Evolutionary conservation across 1,139 yeast species (phyloP), one percentile per base, ranked within the genome.

Genomic region (Candida neerlandica): DNA sequence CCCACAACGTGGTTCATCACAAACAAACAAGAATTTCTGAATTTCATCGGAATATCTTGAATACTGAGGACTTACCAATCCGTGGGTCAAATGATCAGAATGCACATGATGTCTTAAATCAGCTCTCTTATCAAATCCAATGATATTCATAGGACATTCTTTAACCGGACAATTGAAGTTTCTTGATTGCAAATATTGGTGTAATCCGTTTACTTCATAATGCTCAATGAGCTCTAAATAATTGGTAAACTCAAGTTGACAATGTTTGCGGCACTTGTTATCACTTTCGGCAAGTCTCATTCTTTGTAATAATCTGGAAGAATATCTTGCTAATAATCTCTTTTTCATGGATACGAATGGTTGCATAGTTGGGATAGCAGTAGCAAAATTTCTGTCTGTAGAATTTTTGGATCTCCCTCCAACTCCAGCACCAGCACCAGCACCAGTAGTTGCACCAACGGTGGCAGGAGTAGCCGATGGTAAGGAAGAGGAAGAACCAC

Each of bases 81-180:
- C 63, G 27, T 52, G 49, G 27, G 50, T 52, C 41, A 60, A 55
- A 59, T 86, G 91, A 55, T 83, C 85, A 38, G 78, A 71, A 30
- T 80, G 77, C 53, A 82, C 77, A 57, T 86, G 91, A 51, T 89
- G 78, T 52, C 80, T 70, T 52, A 85, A 75, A 55, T 84, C 87
- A 4, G 84, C 82, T 46, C 79, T 70, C 49, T 85, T 78, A 37
- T 81, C 79, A 47, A 82, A 71, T 0, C 91, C 91, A 40, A 85
- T 67, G 2, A 80, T 65, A 42, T 75, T 72, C 84, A 87, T 84
- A 0, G 87, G 86, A 58, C 92, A 86, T 23, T 71, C 68, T 12
- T 64, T 60, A 41, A 78, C 74, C 0, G 84, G 84, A 58, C 91
- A 85, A 41, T 49, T 54, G 42, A 55, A 58, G 2, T 48, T 41